Conservation (phyloP, 257 asterid species). For the Jacaranda copaia region DNA sequence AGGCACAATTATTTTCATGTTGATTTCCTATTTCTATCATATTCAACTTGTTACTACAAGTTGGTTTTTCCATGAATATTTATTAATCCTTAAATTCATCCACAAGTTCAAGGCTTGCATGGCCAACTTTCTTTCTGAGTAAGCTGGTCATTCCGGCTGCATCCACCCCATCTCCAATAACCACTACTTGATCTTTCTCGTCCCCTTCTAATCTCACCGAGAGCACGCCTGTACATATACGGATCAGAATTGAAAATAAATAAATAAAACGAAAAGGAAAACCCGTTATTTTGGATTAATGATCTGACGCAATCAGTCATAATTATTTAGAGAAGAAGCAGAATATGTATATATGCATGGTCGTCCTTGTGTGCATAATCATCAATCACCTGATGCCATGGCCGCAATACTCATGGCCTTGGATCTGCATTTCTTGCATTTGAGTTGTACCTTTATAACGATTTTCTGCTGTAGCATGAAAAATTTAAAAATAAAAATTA, state of each 20-base stretch:
- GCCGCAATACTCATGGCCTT: slow-evolving; percentile 61
- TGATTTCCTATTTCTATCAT: background rate
- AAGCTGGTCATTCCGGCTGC: slow-evolving; percentile 47
- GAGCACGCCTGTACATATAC: slow-evolving; percentile 44
- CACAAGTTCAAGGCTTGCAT: slow-evolving; percentile 51
- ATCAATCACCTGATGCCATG: slow-evolving; percentile 47
- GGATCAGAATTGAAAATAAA: background rate
- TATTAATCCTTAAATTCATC: slow-evolving; percentile 29
- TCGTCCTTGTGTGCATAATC: no score
- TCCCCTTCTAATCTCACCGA: slow-evolving; percentile 54
- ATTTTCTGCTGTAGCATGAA: slow-evolving; percentile 43
- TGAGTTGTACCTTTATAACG: slow-evolving; percentile 40
- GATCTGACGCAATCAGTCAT: no score
- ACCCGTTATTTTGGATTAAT: background rate
- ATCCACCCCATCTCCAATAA: slow-evolving; percentile 55
- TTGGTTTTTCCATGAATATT: background rate
- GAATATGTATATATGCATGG: no score
- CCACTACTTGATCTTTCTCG: slow-evolving; percentile 46
- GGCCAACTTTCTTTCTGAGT: slow-evolving; percentile 61
- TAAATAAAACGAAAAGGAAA: background rate
- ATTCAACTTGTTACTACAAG: background rate
- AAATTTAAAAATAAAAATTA: background rate
- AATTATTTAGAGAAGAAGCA: no score
- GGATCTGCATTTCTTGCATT: slow-evolving; percentile 55
- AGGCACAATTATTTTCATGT: background rate